These are phyloP conservation scores for Diutina sp. DNA, from an alignment of 1,139 yeast species.

Conservation along the genomic window DNA sequence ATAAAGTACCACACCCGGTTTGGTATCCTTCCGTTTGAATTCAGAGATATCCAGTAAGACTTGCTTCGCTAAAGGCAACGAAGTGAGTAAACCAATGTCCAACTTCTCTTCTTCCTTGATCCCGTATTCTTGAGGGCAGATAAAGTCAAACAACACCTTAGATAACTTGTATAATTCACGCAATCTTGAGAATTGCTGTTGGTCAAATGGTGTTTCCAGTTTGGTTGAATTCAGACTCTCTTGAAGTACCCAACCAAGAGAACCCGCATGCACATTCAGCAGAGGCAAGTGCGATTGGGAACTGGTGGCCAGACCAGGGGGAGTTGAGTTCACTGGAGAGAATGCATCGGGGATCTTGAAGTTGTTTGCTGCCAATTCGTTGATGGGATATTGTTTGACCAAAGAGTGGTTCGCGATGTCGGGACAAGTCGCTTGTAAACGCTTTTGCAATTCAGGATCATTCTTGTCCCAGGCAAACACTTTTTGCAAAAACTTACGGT, in stretches of 20 bases:
- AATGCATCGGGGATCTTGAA: constrained; percentile 40
- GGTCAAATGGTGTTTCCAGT: constrained; percentile 57
- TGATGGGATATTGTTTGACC: constrained; percentile 72
- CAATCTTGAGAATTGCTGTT: constrained; percentile 63
- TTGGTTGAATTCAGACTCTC: constrained; percentile 3
- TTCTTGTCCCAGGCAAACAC: constrained; percentile 65
- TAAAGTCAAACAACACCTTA: constrained; percentile 89
- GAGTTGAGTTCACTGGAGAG: not conserved
- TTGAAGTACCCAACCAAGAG: constrained; percentile 57
- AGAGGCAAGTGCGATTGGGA: not conserved
- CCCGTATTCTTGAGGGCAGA: constrained; percentile 98
- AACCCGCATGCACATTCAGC: constrained; percentile 39
- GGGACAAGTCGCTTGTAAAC: constrained; percentile 28
- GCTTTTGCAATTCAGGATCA: constrained; percentile 28
- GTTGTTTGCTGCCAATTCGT: constrained; percentile 63
- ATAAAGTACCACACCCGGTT: constrained; percentile 77
- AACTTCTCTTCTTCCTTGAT: constrained; percentile 90
- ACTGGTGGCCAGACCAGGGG: not conserved
- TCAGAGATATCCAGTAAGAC: constrained; percentile 69
- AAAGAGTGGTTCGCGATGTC: constrained; percentile 47
- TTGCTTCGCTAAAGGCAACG: constrained; percentile 87
- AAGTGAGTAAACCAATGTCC: constrained; percentile 89
- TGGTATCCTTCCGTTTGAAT: constrained; percentile 55
- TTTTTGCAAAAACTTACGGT: constrained; percentile 74
- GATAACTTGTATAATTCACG: constrained; percentile 84